A percentile compares a stretch with the other conserved stretches of the same genome.
Conservation (phyloP, 441 rosid species). For the Brassica balearica region DNA sequence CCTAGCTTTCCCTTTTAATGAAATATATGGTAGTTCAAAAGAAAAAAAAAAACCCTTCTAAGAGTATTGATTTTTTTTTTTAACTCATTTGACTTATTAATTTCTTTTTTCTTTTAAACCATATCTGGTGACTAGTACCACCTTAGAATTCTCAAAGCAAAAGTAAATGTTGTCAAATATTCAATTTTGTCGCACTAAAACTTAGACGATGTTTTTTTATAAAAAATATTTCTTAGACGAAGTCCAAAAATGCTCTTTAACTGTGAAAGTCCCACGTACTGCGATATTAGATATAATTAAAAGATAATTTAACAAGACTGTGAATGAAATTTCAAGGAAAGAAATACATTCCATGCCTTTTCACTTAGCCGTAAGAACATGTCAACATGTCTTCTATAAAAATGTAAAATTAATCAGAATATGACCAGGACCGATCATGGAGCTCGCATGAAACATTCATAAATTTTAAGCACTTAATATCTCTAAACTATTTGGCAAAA, state of each 20-base stretch:
- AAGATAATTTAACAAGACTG: slow-evolving; percentile 14
- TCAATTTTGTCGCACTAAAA: slow-evolving; percentile 27
- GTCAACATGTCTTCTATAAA: slow-evolving; percentile 12
- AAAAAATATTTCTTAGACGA: background rate
- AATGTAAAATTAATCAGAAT: slow-evolving; percentile 15
- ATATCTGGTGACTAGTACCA: background rate
- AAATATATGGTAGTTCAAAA: no score
- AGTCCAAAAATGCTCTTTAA: slow-evolving; percentile 13
- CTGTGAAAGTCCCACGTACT: slow-evolving; percentile 20
- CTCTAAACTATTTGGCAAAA: no score
- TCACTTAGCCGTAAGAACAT: slow-evolving; percentile 36
- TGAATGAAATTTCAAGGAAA: slow-evolving; percentile 33
- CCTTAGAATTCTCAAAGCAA: slow-evolving; percentile 22
- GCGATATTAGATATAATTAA: background rate
- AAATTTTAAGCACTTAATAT: no score
- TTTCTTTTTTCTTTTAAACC: background rate
- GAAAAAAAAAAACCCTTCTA: background rate
- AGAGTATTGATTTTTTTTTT: background rate
- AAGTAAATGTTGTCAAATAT: background rate
- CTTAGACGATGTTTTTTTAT: background rate
- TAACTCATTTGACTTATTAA: background rate
- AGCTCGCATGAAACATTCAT: background rate
- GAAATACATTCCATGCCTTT: slow-evolving; percentile 25
- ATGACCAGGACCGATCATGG: slow-evolving; percentile 18
- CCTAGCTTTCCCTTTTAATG: no score